Evolutionary conservation across 1,284 basidiomycete genomes (phyloP).

Genomic region (Cutaneotrichosporon cavernicola): DNA sequence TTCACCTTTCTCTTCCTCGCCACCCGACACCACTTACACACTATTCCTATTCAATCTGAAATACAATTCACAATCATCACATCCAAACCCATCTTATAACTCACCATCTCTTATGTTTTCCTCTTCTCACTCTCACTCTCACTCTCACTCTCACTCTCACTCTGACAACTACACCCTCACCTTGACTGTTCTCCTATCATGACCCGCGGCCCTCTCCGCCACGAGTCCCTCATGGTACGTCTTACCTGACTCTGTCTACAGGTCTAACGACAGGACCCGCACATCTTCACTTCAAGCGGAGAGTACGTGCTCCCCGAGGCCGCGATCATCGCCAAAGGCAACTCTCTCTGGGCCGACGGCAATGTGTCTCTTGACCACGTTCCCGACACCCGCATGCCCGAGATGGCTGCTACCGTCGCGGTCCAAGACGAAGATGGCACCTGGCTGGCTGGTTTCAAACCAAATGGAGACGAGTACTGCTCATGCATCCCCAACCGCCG

Average conservation of each 20-base stretch:
- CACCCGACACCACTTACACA: background rate
- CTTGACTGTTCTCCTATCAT: background rate
- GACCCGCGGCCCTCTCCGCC: background rate
- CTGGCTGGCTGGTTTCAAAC: conserved; percentile 4
- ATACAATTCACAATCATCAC: background rate
- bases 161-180: background rate
- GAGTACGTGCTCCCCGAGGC: conserved; percentile 1
- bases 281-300: background rate
- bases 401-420: background rate
- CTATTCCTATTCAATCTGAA: background rate
- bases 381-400: conserved; percentile 1
- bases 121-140: background rate
- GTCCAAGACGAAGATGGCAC: background rate
- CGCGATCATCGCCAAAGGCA: conserved; percentile 2
- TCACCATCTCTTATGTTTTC: background rate
- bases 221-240: background rate
- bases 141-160: background rate
- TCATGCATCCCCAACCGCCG: conserved; percentile 1
- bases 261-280: background rate
- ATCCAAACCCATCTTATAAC: no score
- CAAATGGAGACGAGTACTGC: conserved; percentile 10
- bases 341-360: background rate
- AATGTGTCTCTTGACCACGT: background rate
- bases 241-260: background rate
- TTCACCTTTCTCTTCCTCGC: background rate